Evolutionary conservation across 257 asterid species (phyloP), one percentile per base, ranked within the genome.

Genomic region (Oldenlandia corymbosa): DNA sequence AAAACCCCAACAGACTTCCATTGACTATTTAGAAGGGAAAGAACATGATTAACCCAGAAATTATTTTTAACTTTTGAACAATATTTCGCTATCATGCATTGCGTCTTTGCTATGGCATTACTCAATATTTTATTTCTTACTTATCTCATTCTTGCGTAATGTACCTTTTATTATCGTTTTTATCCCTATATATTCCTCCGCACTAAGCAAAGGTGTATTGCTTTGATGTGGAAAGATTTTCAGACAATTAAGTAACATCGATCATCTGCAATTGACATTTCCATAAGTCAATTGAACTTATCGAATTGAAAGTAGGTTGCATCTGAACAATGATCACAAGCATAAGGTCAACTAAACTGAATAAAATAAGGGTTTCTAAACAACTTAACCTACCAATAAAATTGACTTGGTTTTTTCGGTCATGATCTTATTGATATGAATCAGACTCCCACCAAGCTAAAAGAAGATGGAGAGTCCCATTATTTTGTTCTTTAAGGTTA

Each of bases 361-460:
- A n/a, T n/a, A n/a, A n/a, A n/a, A n/a, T n/a, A n/a, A n/a, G n/a
- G 4, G 31, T 36, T 24, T 23, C 52, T 34, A 34, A 34, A 34
- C 41, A 52, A 36, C 41, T 54, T 45, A 28, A 54, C 46, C 39
- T 34, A 34, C 39, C 30, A 5, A 30, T 5, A 28, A 51, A 49
- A 42, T 16, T 27, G 28, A 28, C 30, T 26, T 68, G 7, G 26
- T 59, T 71, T 70, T n/a, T n/a, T n/a, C n/a, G n/a, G n/a, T n/a
- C 66, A 31, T 62, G 17, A 26, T 21, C 57, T 8, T 48, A 55
- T n/a, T n/a, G n/a, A n/a, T n/a, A 27, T 58, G 41, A 39, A 52
- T 65, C 58, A 42, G 54, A 54, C 24, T 31, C 51, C 52, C 45
- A 59, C 69, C 17, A 50, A 30, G 41, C 12, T 11, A 5, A 16